phyloP scores from a whole-genome alignment of 176 grass and related monocot genomes.

The Panicum miliaceum region DNA sequence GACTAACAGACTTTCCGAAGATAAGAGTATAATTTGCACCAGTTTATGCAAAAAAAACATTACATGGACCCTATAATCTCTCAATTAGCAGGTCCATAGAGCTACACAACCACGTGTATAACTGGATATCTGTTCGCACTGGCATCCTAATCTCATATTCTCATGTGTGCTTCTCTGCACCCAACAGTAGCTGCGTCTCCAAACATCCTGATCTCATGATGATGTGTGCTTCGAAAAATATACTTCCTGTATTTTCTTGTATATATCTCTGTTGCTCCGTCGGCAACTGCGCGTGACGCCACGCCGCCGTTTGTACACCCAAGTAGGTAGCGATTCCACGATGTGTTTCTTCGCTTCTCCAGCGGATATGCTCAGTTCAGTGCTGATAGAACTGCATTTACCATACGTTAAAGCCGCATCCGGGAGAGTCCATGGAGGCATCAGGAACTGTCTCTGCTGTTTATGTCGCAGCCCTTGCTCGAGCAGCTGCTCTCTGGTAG shows the following conservation, averaged over 20 bases:
- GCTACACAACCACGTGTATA: constrained; percentile 1
- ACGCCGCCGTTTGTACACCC: not conserved
- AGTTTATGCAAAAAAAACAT: not conserved
- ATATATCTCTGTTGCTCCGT: not conserved
- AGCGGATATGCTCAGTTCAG: not conserved
- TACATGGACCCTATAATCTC: not conserved
- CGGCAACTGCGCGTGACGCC: not conserved
- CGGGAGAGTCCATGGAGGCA: not conserved
- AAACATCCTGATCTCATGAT: not conserved
- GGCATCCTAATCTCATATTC: not conserved
- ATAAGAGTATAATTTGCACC: not conserved
- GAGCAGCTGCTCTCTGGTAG: constrained; percentile 66
- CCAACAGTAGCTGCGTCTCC: not conserved
- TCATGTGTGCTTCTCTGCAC: constrained; percentile 9
- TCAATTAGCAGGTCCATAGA: not conserved
- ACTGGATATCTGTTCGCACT: not conserved
- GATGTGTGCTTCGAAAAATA: not conserved
- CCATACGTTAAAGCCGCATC: not conserved
- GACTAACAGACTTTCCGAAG: not conserved
- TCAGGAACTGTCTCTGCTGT: constrained; percentile 31
- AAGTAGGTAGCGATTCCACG: not conserved
- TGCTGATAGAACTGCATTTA: not conserved
- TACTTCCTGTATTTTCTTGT: not conserved
- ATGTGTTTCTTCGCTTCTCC: constrained; percentile 15
- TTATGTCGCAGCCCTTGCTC: constrained; percentile 61